Base-by-base conservation (phyloP, 768 basidiomycete species). In the Trametes punicea region DNA sequence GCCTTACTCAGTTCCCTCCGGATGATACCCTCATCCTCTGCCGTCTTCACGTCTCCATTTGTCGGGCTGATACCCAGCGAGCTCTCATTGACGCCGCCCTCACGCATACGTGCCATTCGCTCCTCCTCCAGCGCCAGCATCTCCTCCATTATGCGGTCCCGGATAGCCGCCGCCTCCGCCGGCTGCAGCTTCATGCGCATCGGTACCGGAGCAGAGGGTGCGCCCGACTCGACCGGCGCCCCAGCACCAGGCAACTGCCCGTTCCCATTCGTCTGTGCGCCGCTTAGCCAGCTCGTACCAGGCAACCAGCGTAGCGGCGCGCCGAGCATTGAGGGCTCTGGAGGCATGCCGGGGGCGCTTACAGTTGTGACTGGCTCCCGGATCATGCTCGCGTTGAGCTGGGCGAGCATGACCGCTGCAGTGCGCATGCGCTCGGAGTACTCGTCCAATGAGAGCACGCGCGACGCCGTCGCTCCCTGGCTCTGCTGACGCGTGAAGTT, bases 361-460 rank as follows among this genome's bases (percentile, higher is more conserved):
- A 60, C 26, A 6, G 63, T 51, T 1, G 70, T 72, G 4, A 75
- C 64, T 23, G 77, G 70, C 63, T 88, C 87, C 59, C 82, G 80
- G 27, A 81, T 74, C 47, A 88, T 77, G 64, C 80, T 91, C 1
- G 93, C 87, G 64, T 94, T 97, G 45, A 99, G 80, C 71, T 99
- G 97, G 1, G 97, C 87, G 26, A 99, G 85, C 97, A 99, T 98
- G 59, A 98, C 87, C 9, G 97, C 97, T 9, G 97, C 97, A 9
- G 94, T 97, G 7, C 93, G 85, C 97, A 99, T 99, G 47, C 97
- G 84, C 62, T 98, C 93, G 0, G 96, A 96, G 73, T 99, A 99
- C 63, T 99, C 96, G 64, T 99, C 96, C 21, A 99, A 75, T 0
- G 94, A 93, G 13, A 98, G 74, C 30, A 62, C 59, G 36, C 55